Conservation (phyloP, 192 early-diverging fungal species). For the Dissophora ornata region DNA sequence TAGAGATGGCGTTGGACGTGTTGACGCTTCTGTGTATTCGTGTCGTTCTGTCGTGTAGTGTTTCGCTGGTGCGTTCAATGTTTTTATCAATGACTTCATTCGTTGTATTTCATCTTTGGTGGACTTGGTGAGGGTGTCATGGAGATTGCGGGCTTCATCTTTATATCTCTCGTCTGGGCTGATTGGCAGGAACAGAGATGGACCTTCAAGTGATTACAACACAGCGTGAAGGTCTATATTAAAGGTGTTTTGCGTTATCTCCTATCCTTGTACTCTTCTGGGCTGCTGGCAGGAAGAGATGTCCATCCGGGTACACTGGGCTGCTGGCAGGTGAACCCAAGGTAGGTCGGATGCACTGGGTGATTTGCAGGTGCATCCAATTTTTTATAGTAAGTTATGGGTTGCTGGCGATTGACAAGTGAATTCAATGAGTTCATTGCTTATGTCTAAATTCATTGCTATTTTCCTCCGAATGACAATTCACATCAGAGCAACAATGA, state of each 20-base stretch:
- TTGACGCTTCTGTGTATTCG: too few species aligned
- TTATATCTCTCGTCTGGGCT: constrained; percentile 13
- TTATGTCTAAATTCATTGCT: not conserved
- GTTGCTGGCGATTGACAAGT: too few species aligned
- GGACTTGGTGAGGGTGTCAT: constrained; percentile 27
- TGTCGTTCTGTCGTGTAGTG: too few species aligned
- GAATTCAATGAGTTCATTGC: not conserved
- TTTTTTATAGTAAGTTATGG: too few species aligned
- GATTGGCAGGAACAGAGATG: constrained; percentile 14
- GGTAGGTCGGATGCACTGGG: constrained; percentile 21
- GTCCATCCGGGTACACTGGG: constrained; percentile 33
- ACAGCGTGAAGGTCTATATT: constrained; percentile 1
- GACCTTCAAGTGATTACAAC: not conserved
- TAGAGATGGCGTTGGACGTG: too few species aligned
- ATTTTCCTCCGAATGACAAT: not conserved
- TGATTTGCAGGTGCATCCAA: constrained; percentile 29
- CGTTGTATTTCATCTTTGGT: constrained; percentile 16
- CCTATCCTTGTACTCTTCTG: constrained; percentile 30
- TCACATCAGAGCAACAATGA: constrained; percentile 6
- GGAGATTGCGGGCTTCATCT: constrained; percentile 4
- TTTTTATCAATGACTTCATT: constrained; percentile 8
- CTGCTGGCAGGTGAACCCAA: constrained; percentile 23
- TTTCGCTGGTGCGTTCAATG: too few species aligned
- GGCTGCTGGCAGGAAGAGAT: constrained; percentile 32
- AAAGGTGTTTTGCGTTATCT: constrained; percentile 14